Base-by-base conservation (phyloP, 441 rosid species). In the Bruguiera hainesii region DNA sequence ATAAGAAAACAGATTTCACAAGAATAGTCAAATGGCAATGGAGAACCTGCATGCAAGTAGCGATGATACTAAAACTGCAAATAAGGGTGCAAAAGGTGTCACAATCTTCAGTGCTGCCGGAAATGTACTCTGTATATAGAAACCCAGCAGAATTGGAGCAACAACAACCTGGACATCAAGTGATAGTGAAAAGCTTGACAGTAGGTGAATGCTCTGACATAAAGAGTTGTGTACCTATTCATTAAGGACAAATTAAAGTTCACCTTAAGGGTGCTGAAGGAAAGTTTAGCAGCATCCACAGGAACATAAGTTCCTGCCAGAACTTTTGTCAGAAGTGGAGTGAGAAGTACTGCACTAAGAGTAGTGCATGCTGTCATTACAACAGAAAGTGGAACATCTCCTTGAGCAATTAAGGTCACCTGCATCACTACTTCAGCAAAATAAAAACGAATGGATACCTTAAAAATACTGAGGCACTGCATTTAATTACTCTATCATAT, bases 331-430 rank as follows among this genome's bases (percentile, higher is more conserved):
- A 88, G 68, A 55, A 82, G 49, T 60, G 93, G 89, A 63, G 93
- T 85, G 70, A 84, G 85, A 66, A 85, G 31, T 31, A 81, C 87
- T 58, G 90, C 87, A 61, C 85, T 84, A 46, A 82, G 75, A 56
- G 87, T 85, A 39, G 87, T 85, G 81, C 90, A 85, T 23, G 69
- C 73, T 33, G 93, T 85, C 89, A 83, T 80, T 57, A 85, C 80
- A 60, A 84, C 78, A 37, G 94, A 84, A n/a, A 86, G 79, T 48
- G 85, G 76, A 79, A 86, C 91, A 71, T 84, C 91, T 67, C 91
- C 94, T 72, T 39, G 83, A 71, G 94, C 87, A 71, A 86, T 79
- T 62, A 86, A 75, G 56, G 90, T 88, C 77, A 81, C 90, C 94
- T 86, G 89, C 62, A 81, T 77, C 56, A 75, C 77, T 76, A 75